Evolutionary conservation across 768 basidiomycete species (phyloP).

Genomic region (Udeniomyces megalosporus): DNA sequence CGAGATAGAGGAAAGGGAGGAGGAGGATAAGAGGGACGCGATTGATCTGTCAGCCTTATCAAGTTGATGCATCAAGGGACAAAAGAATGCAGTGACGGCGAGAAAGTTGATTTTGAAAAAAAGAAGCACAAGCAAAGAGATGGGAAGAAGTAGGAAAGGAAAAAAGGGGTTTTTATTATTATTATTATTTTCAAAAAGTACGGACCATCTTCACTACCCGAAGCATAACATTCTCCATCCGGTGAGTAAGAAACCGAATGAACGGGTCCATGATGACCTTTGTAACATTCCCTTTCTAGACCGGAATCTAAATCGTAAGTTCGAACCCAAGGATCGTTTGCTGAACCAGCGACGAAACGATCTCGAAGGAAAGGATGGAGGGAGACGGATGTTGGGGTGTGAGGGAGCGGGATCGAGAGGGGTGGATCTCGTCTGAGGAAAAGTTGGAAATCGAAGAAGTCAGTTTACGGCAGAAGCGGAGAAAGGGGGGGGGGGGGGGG

Average conservation of each 20-base stretch:
- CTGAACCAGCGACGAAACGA: conserved; percentile 80
- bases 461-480: too few species aligned
- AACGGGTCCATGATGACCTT: conserved; percentile 77
- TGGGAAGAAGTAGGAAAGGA: background rate
- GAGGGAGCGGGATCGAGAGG: conserved; percentile 62
- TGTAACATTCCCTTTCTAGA: conserved; percentile 46
- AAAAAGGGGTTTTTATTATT: background rate
- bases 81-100: too few species aligned
- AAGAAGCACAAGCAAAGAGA: background rate
- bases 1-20: background rate
- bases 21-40: too few species aligned
- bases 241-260: conserved; percentile 52
- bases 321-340: conserved; percentile 88
- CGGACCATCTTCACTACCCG: conserved; percentile 64
- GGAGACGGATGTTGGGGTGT: conserved; percentile 83
- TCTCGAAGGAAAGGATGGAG: conserved; percentile 79
- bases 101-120: background rate
- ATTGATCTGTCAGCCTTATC: too few species aligned
- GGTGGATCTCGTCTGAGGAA: conserved; percentile 39
- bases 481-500: too few species aligned
- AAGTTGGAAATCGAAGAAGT: background rate
- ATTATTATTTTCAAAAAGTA: too few species aligned
- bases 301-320: conserved; percentile 73
- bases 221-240: conserved; percentile 67
- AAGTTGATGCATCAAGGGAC: too few species aligned